Conservation (phyloP, 495 filamentous ascomycete genomes). For the Niebla homalea region DNA sequence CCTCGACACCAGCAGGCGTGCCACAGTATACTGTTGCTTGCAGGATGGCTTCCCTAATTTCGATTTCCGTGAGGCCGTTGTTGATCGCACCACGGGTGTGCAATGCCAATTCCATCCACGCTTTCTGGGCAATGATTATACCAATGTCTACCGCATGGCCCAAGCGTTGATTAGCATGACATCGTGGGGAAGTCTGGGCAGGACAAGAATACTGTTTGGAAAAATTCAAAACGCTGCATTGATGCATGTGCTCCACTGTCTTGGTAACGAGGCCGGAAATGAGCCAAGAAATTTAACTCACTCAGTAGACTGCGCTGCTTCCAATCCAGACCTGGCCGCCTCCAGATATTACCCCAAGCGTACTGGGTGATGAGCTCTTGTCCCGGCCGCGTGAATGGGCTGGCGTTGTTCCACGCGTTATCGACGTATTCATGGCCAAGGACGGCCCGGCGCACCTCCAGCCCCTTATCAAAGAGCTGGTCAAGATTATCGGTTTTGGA, state of each 20-base stretch:
- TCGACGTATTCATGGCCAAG: conserved; percentile 37
- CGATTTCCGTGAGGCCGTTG: conserved; percentile 38
- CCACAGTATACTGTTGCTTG: conserved; percentile 45
- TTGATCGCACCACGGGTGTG: conserved; percentile 40
- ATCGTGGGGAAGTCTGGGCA: no score
- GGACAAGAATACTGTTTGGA: no score
- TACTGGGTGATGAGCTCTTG: conserved; percentile 41
- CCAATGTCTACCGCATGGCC: neutral
- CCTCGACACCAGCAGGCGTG: conserved; percentile 42
- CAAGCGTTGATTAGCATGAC: neutral
- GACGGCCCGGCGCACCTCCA: neutral
- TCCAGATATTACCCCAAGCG: conserved; percentile 43
- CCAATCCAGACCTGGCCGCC: conserved; percentile 37
- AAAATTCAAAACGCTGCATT: conserved; percentile 1
- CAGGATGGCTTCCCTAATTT: conserved; percentile 42
- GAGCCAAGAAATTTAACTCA: conserved; percentile 36
- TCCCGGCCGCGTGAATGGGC: conserved; percentile 35
- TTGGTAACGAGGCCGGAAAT: neutral
- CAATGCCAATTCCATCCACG: conserved; percentile 33
- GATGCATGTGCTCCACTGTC: no score
- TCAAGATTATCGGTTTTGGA: neutral
- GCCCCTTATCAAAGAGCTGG: neutral
- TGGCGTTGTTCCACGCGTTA: conserved; percentile 25
- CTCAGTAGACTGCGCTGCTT: conserved; percentile 42
- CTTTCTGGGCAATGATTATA: conserved; percentile 3